These are phyloP conservation scores for Coemansia asiatica DNA, from an alignment of 192 early-diverging fungal genomes.

Conservation along the genomic window DNA sequence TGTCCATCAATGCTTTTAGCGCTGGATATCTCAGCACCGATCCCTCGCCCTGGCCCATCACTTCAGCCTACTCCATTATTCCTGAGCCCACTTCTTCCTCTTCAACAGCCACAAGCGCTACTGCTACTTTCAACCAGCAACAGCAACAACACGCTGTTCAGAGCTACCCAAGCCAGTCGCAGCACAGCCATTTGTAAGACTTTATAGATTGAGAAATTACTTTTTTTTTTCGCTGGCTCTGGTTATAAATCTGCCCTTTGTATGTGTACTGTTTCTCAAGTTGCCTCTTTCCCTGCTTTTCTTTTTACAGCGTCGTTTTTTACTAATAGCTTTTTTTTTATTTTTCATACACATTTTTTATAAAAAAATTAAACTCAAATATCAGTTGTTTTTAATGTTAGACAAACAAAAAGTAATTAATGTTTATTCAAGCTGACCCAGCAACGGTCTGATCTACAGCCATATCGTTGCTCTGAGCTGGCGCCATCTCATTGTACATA, in stretches of 20 bases:
- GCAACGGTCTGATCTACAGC: constrained; percentile 27
- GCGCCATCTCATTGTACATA: constrained; percentile 73
- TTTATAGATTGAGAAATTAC: background rate
- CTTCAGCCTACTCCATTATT: constrained; percentile 22
- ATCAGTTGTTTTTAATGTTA: too few species aligned
- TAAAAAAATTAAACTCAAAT: constrained; percentile 3
- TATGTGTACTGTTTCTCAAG: constrained; percentile 1
- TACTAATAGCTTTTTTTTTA: background rate
- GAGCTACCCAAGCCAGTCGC: constrained; percentile 12
- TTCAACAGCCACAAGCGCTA: background rate
- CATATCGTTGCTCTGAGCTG: constrained; percentile 27
- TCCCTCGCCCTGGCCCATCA: constrained; percentile 24
- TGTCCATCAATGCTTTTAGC: constrained; percentile 28
- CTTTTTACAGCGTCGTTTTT: background rate
- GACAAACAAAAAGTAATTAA: background rate
- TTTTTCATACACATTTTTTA: constrained; percentile 7
- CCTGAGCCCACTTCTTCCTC: background rate
- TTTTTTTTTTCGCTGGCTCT: background rate
- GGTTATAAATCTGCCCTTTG: background rate
- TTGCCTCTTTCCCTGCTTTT: background rate
- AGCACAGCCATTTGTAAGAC: background rate
- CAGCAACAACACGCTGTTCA: background rate
- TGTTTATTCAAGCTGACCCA: background rate
- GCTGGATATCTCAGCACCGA: constrained; percentile 28
- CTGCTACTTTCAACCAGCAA: constrained; percentile 2